These are phyloP conservation scores for Xerophyta viscosa DNA, from an alignment of 106 monocot species.

Conservation along the genomic window DNA sequence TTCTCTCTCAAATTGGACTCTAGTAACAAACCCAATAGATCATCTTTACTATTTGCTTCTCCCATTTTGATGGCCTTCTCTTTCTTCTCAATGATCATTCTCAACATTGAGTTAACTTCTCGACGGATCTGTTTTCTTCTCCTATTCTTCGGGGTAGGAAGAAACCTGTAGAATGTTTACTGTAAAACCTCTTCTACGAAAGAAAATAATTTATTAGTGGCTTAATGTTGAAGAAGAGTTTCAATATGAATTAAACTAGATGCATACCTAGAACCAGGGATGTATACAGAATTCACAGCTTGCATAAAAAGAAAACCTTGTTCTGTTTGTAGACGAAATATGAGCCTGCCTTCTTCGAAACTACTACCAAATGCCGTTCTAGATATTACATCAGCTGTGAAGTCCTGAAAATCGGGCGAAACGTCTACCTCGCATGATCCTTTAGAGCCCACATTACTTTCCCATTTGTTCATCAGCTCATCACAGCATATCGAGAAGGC, in stretches of 20 bases:
- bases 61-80: conserved; percentile 23
- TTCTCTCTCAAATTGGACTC: conserved; percentile 14
- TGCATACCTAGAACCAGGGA: conserved; percentile 35
- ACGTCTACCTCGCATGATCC: conserved; percentile 36
- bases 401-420: conserved; percentile 55
- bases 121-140: conserved; percentile 22
- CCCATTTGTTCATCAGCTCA: conserved; percentile 24
- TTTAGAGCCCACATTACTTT: not conserved
- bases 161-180: conserved; percentile 14
- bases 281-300: conserved; percentile 6
- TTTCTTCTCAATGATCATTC: conserved; percentile 45
- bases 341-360: conserved; percentile 30
- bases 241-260: not conserved
- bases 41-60: conserved; percentile 10
- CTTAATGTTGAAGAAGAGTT: not conserved
- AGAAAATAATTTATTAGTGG: too few species aligned
- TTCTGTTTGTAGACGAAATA: conserved; percentile 36
- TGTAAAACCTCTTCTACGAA: not conserved
- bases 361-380: conserved; percentile 50
- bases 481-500: conserved; percentile 18
- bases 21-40: conserved; percentile 22
- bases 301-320: conserved; percentile 19
- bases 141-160: conserved; percentile 32
- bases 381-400: conserved; percentile 79
- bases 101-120: conserved; percentile 25